phyloP scores from a whole-genome alignment of 768 basidiomycete genomes.

The Pleurotus giganteus region DNA sequence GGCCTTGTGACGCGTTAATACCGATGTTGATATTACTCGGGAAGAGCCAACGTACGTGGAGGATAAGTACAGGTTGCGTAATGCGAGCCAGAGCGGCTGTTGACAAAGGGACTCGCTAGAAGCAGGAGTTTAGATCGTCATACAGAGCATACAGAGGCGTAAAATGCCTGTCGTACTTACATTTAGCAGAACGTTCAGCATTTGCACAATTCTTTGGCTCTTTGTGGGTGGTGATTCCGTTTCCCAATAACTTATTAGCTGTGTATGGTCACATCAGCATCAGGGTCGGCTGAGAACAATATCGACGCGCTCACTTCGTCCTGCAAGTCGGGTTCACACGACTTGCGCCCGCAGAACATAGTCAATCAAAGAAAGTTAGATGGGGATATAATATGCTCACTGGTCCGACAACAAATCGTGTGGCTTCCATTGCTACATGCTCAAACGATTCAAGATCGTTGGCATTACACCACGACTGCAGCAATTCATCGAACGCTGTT shows the following conservation, averaged over 20 bases:
- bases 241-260: conserved; percentile 73
- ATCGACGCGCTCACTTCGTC: conserved; percentile 53
- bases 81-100: conserved; percentile 46
- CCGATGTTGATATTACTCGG: conserved; percentile 7
- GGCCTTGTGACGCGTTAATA: conserved; percentile 38
- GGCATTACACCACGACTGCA: conserved; percentile 62
- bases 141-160: not conserved
- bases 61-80: conserved; percentile 62
- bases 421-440: conserved; percentile 58
- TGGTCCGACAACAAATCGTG: conserved; percentile 52
- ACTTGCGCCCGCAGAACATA: conserved; percentile 7
- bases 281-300: not conserved
- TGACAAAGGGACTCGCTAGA: conserved; percentile 49
- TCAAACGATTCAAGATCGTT: conserved; percentile 68
- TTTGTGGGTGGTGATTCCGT: conserved; percentile 49
- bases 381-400: conserved; percentile 34
- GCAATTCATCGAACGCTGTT: conserved; percentile 61
- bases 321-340: conserved; percentile 49
- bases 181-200: conserved; percentile 56
- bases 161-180: conserved; percentile 33
- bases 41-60: conserved; percentile 51
- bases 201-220: conserved; percentile 50
- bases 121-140: not conserved
- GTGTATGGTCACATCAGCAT: not conserved
- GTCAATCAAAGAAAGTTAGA: conserved; percentile 5